These are phyloP conservation scores for Xylaria telfairii DNA, from an alignment of 495 filamentous ascomycete genomes.

Conservation along the genomic window DNA sequence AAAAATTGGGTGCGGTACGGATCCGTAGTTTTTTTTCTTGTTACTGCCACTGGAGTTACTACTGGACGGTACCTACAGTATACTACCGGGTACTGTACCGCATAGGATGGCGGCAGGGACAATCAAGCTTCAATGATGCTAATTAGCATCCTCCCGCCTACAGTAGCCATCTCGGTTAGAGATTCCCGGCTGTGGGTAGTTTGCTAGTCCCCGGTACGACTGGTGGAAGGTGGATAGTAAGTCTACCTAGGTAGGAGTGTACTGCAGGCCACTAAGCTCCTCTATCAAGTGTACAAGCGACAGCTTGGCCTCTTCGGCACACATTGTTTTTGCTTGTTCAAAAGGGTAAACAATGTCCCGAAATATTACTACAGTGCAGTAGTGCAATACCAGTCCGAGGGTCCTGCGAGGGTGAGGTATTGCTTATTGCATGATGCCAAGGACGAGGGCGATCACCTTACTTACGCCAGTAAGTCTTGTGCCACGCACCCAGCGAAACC, in stretches of 20 bases:
- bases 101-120: not conserved
- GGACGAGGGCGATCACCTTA: not conserved
- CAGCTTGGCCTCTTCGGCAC: not conserved
- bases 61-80: no score
- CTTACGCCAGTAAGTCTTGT: not conserved
- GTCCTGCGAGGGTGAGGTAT: no score
- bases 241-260: no score
- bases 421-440: conserved; percentile 2
- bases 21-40: no score
- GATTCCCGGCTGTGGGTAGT: no score
- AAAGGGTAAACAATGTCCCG: not conserved
- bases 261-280: not conserved
- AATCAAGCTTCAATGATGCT: no score
- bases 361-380: not conserved
- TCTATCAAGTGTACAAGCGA: not conserved
- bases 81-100: no score
- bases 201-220: no score
- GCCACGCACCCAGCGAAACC: not conserved
- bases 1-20: not conserved
- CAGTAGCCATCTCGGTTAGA: not conserved
- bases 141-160: not conserved
- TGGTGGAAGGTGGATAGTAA: no score
- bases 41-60: no score
- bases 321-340: not conserved
- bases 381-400: no score